phyloP scores from a whole-genome alignment of 1,139 yeast genomes.

The Chernovozyma sophiae-reginae region DNA sequence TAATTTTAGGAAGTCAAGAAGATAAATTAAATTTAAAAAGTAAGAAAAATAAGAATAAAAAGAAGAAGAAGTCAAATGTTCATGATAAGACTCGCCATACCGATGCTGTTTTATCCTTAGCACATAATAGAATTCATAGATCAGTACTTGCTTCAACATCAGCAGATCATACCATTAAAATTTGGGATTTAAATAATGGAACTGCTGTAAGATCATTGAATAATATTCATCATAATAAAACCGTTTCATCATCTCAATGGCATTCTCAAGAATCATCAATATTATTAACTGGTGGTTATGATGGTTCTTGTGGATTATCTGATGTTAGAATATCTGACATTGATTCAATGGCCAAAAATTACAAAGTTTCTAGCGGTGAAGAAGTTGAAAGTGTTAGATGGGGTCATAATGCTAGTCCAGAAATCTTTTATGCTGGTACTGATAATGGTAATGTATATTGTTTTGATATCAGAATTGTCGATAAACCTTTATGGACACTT shows the following conservation, averaged over 20 bases:
- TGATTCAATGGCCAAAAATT: slow-evolving; percentile 54
- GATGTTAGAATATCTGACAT: slow-evolving; percentile 82
- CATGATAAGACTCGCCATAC: slow-evolving; percentile 81
- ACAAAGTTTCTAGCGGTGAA: slow-evolving; percentile 59
- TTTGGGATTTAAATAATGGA: slow-evolving; percentile 86
- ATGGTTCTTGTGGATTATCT: slow-evolving; percentile 68
- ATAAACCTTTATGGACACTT: slow-evolving; percentile 84
- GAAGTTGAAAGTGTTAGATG: slow-evolving; percentile 84
- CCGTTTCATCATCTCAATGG: slow-evolving; percentile 89
- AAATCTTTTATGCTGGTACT: slow-evolving; percentile 81
- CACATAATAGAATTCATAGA: slow-evolving; percentile 80
- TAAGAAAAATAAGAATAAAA: slow-evolving; percentile 48
- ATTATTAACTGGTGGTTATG: slow-evolving; percentile 90
- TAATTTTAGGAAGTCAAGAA: slow-evolving; percentile 79
- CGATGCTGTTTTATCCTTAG: slow-evolving; percentile 85
- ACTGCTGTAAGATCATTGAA: slow-evolving; percentile 70
- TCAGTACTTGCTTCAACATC: slow-evolving; percentile 90
- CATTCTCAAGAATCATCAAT: slow-evolving; percentile 73
- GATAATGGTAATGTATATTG: slow-evolving; percentile 89
- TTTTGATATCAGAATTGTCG: slow-evolving; percentile 72
- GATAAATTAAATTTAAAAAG: slow-evolving; percentile 41
- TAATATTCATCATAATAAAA: slow-evolving; percentile 57
- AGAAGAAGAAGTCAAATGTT: slow-evolving; percentile 43
- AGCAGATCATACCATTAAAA: slow-evolving; percentile 89
- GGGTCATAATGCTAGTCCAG: slow-evolving; percentile 50